phyloP scores from a whole-genome alignment of 345 rosid genomes.

The Eucalyptus erythrocorys region DNA sequence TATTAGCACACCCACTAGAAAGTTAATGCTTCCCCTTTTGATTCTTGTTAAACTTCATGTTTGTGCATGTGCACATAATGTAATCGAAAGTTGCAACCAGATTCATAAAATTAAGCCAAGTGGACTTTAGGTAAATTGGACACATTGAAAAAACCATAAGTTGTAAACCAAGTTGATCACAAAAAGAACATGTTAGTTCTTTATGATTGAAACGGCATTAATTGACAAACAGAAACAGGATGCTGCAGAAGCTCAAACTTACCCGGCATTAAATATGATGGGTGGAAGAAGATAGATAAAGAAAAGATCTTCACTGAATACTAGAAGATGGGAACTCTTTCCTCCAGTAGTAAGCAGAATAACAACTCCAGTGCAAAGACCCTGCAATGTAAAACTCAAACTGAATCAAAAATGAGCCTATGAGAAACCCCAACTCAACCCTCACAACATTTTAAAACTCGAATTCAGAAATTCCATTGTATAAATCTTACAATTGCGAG shows the following conservation, averaged over 20 bases:
- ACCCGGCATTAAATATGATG: conserved; percentile 97
- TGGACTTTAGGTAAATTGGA: background rate
- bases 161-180: background rate
- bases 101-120: background rate
- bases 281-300: conserved; percentile 98
- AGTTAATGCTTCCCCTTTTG: background rate
- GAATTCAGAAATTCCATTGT: background rate
- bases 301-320: conserved; percentile 95
- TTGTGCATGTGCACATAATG: background rate
- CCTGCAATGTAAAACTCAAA: conserved; percentile 26
- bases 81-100: background rate
- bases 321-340: conserved; percentile 69
- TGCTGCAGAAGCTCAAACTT: background rate
- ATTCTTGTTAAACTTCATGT: background rate
- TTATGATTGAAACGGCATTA: background rate
- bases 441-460: background rate
- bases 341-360: conserved; percentile 75
- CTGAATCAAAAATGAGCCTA: background rate
- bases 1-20: background rate
- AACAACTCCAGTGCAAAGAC: conserved; percentile 75
- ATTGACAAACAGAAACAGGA: background rate
- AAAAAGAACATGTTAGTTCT: background rate
- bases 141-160: background rate
- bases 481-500: conserved; percentile 58
- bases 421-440: background rate